A percentile compares a stretch with the other conserved stretches of the same genome.
Evolutionary conservation across 2,329 filamentous ascomycete genomes (phyloP).

Genomic region (Neobulgaria alba): DNA sequence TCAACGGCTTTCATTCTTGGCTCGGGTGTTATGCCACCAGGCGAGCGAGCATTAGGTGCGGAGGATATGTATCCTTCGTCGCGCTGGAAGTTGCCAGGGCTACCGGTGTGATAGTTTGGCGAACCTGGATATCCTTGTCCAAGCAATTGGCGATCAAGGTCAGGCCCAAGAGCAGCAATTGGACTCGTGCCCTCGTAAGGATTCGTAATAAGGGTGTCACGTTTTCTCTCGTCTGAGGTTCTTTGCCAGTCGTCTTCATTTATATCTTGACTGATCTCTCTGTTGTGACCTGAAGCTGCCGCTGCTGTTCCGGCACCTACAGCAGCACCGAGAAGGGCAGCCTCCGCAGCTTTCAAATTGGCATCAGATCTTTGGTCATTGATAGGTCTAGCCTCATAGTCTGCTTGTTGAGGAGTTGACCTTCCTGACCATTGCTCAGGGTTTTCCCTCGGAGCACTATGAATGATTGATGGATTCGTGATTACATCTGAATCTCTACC

Average conservation of each 20-base stretch:
- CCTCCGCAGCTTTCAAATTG: slow-evolving; percentile 28
- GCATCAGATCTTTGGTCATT: slow-evolving; percentile 15
- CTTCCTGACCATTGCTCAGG: slow-evolving; percentile 47
- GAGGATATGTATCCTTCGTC: slow-evolving; percentile 93
- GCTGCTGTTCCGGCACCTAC: slow-evolving; percentile 46
- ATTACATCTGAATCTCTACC: slow-evolving; percentile 56
- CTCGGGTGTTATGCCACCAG: slow-evolving; percentile 38
- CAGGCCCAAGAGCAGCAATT: slow-evolving; percentile 36
- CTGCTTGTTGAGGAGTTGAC: slow-evolving; percentile 37
- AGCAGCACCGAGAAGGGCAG: slow-evolving; percentile 37
- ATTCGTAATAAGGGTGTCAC: slow-evolving; percentile 58
- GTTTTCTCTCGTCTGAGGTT: slow-evolving; percentile 53
- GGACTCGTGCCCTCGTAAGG: slow-evolving; percentile 59
- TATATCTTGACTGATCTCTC: slow-evolving; percentile 42
- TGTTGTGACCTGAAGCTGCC: slow-evolving; percentile 44
- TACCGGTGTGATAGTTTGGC: slow-evolving; percentile 33
- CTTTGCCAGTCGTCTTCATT: slow-evolving; percentile 58
- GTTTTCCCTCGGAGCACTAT: slow-evolving; percentile 27
- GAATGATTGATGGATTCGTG: slow-evolving; percentile 76
- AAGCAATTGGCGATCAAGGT: slow-evolving; percentile 38
- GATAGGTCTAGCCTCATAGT: slow-evolving; percentile 7
- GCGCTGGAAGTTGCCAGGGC: slow-evolving; percentile 51
- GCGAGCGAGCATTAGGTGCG: slow-evolving; percentile 45
- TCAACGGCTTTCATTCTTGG: slow-evolving; percentile 35
- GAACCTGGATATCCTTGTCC: slow-evolving; percentile 29